Evolutionary conservation across 2,329 filamentous ascomycete species (phyloP).

Genomic region (Epicoccum sorghinum): DNA sequence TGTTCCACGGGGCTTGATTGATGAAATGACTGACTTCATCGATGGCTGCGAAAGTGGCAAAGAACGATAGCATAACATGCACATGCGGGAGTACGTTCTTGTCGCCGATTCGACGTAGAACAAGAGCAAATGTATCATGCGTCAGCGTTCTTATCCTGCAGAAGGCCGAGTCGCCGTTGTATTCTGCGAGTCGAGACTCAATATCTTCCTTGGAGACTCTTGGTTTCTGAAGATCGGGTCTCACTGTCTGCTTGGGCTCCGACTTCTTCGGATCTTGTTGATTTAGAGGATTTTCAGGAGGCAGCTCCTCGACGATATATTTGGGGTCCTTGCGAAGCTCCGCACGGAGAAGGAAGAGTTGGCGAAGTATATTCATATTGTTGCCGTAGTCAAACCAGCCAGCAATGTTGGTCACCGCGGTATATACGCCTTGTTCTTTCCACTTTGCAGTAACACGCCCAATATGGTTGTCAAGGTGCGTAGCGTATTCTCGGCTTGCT

Average conservation of each 20-base stretch:
- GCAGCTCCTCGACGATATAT: neutral
- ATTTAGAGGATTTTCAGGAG: too few relatives aligned
- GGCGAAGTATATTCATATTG: slow-evolving; percentile 49
- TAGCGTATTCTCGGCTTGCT: slow-evolving; percentile 58
- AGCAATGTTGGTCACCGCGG: slow-evolving; percentile 63
- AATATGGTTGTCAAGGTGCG: slow-evolving; percentile 64
- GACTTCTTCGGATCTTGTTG: too few relatives aligned
- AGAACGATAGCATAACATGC: slow-evolving; percentile 67
- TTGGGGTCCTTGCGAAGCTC: neutral
- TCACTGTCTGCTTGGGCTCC: neutral
- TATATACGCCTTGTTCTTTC: slow-evolving; percentile 63
- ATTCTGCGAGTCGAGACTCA: too few relatives aligned
- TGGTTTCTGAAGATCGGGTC: neutral
- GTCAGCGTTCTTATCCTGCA: slow-evolving; percentile 49
- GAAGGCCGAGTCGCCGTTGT: slow-evolving; percentile 37
- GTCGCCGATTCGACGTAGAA: slow-evolving; percentile 61
- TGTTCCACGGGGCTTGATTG: slow-evolving; percentile 60
- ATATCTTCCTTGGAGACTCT: slow-evolving; percentile 28
- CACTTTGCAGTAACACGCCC: slow-evolving; percentile 57
- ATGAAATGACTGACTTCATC: slow-evolving; percentile 40
- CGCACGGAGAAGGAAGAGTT: slow-evolving; percentile 24
- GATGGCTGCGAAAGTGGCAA: slow-evolving; percentile 53
- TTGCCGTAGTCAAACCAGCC: slow-evolving; percentile 61
- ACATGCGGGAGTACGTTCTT: slow-evolving; percentile 66
- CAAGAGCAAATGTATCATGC: slow-evolving; percentile 53